Evolutionary conservation across 257 asterid species (phyloP).

Genomic region (Asclepias syriaca): DNA sequence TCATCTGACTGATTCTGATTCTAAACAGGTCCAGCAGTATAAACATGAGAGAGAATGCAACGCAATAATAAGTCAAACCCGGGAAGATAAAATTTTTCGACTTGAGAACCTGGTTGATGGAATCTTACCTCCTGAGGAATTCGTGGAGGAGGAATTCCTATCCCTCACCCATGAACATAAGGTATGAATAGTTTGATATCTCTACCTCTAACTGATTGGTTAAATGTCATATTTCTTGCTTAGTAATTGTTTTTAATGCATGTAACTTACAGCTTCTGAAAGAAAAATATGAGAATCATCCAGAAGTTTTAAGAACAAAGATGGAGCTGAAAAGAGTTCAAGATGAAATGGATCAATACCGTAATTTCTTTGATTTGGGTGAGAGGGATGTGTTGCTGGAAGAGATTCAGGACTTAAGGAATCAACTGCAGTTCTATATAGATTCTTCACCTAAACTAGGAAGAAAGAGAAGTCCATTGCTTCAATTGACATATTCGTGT

Average conservation of each 20-base stretch:
- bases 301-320: slow-evolving; percentile 71
- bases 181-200: slow-evolving; percentile 35
- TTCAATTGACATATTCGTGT: slow-evolving; percentile 58
- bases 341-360: slow-evolving; percentile 77
- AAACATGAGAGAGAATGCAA: slow-evolving; percentile 98
- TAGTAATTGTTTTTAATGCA: slow-evolving; percentile 19
- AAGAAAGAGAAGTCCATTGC: slow-evolving; percentile 48
- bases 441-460: slow-evolving; percentile 59
- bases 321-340: slow-evolving; percentile 69
- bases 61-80: slow-evolving; percentile 73
- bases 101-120: slow-evolving; percentile 98
- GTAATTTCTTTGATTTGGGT: slow-evolving; percentile 87
- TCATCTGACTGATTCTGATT: slow-evolving; percentile 14
- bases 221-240: slow-evolving; percentile 9
- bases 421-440: slow-evolving; percentile 67
- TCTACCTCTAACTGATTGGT: slow-evolving; percentile 3
- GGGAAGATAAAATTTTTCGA: slow-evolving; percentile 91
- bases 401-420: slow-evolving; percentile 81
- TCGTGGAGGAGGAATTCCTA: slow-evolving; percentile 74
- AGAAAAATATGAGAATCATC: slow-evolving; percentile 82
- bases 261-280: slow-evolving; percentile 64
- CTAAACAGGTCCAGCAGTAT: slow-evolving; percentile 81
- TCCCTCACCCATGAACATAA: slow-evolving; percentile 71
- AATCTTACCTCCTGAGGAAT: slow-evolving; percentile 74
- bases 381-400: slow-evolving; percentile 92